Evolutionary conservation across 1,139 yeast species (phyloP), one percentile per base, ranked within the genome.

Genomic region (Kodamaea ohmeri): DNA sequence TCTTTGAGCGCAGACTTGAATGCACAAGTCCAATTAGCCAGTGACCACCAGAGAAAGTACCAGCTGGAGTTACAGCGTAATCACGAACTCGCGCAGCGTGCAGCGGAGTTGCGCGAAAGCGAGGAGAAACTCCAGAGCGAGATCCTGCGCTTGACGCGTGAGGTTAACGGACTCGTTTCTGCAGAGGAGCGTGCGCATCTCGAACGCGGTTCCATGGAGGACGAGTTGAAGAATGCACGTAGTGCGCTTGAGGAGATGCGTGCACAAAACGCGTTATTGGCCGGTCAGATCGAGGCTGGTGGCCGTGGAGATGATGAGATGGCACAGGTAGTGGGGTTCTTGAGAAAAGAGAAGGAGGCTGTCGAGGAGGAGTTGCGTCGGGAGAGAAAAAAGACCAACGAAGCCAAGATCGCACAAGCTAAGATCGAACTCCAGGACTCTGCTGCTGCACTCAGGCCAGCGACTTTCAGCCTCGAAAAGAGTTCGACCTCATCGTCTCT

Each of bases 281-380:
- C 83, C 49, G 82, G 80, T 47, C 95, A 86, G 56, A 61, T 88
- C 27, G 95, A 87, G 45, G 25, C 26, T 17, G 17, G 35, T 31
- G 25, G 36, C 13, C 15, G 25, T 15, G 4, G 45, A 38, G 33
- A 6, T 35, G 65, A 55, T 6, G 67, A 61, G 34, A 45, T 65
- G 51, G 73, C 77, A 39, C 83, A 82, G 47, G 72, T 88, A 25
- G 63, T 88, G 28, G 59, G 71, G 6, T 80, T 75, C 50, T 65
- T 88, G 42, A 81, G 90, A 36, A 80, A 84, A 45, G 95, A 87
- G 50, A 85, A 84, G 55, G 96, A 88, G 45, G 68, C 80, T 4
- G 71, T 81, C 1, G 86, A 81, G 40, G 73, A 80, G 14, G 83
- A 80, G 49, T 65, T 77, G 34, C 7, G 26, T 8, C 14, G 18